phyloP scores from a whole-genome alignment of 371 early-diverging fungal genomes.

The Nematocida sp. region DNA sequence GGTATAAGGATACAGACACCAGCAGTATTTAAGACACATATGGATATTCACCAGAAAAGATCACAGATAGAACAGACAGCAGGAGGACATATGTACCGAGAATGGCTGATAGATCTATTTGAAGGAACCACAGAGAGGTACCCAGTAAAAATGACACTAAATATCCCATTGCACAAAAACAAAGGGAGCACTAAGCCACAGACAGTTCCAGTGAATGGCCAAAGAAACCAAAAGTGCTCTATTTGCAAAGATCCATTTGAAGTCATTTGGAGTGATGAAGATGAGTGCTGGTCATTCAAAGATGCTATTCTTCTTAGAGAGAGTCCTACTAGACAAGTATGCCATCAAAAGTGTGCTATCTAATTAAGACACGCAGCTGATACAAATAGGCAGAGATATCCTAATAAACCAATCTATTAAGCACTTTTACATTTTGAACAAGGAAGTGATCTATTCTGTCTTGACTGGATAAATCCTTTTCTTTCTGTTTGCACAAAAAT shows the following conservation, averaged over 20 bases:
- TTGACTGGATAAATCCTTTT: conserved; percentile 18
- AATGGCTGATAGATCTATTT: conserved; percentile 8
- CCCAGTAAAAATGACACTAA: not conserved
- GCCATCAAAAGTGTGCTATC: conserved; percentile 37
- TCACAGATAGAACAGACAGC: conserved; percentile 2
- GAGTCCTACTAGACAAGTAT: conserved; percentile 37
- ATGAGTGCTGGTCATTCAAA: conserved; percentile 46
- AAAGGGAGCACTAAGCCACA: not conserved
- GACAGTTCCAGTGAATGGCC: conserved; percentile 44
- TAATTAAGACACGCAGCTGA: not conserved
- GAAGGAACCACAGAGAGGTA: conserved; percentile 11
- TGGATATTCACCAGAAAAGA: conserved; percentile 31
- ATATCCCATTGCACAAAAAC: conserved; percentile 5
- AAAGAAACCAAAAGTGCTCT: conserved; percentile 38
- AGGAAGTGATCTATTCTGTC: not conserved
- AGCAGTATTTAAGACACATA: conserved; percentile 14
- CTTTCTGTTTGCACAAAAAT: conserved; percentile 47
- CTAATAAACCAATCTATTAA: not conserved
- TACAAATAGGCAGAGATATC: too few species aligned
- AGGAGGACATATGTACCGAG: not conserved
- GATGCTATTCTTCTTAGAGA: conserved; percentile 29
- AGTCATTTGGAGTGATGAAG: conserved; percentile 47
- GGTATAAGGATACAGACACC: conserved; percentile 33
- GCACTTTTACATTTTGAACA: not conserved
- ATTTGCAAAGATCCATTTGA: conserved; percentile 45